Evolutionary conservation across 495 filamentous ascomycete species (phyloP), one percentile per base, ranked within the genome.

Genomic region (Podospora bellae-mahoneyi): DNA sequence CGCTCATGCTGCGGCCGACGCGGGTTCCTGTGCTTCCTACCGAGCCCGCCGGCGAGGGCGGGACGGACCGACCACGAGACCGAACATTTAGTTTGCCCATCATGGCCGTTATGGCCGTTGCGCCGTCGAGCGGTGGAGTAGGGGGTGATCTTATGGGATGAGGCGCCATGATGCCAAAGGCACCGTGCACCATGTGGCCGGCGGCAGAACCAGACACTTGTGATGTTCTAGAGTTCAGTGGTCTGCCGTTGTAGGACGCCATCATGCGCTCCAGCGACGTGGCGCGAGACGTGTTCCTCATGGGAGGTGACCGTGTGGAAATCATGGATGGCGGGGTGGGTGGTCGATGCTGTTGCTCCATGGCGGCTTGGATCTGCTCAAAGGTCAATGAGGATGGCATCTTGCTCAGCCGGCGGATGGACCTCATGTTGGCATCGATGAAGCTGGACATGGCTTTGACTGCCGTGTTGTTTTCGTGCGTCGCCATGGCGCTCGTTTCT

Each of bases 351-450:
- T 58, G 74, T 70, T 72, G 75, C 66, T 60, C 76, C 66, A 72
- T 69, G 61, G 65, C 69, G 34, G 69, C 73, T 64, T 64, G 68
- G 28, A 81, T 60, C 28, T 81, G 77, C 32, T 80, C 79, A 60
- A 81, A 78, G 1, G 69, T 74, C 69, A 78, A 64, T 27, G 71
- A 68, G 4, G 76, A 65, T 13, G 79, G 78, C 65, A 79, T 66
- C 60, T 74, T 78, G 75, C 80, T 83, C 44, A 85, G 75, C 30
- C 81, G 73, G 6, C 82, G 76, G 60, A 85, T 82, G 2, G 77
- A 75, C 10, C 79, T 78, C 73, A 74, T 78, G 69, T 84, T 84
- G n/a, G 77, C 73, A 59, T 80, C 75, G 34, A 84, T 78, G 66
- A 85, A 85, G 57, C 44, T 77, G 10, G 78, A 80, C 73, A 84